phyloP scores from a whole-genome alignment of 148 eudicot species.

The Rhododendron ovatum region DNA sequence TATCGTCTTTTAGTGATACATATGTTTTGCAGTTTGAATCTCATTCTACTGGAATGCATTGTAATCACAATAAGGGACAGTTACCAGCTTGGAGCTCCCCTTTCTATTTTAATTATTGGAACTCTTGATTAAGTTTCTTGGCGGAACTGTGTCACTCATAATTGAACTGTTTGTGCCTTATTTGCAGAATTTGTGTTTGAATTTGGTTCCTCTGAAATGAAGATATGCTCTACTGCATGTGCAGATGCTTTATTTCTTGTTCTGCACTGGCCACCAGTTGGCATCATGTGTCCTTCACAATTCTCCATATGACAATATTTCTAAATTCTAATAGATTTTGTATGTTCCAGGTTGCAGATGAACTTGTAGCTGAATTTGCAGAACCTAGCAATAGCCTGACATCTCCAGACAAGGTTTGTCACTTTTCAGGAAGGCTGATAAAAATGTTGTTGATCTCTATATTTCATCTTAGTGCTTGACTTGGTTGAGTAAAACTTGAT shows the following conservation, averaged over 20 bases:
- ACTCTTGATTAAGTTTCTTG: not conserved
- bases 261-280: not conserved
- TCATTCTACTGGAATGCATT: not conserved
- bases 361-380: constrained; percentile 89
- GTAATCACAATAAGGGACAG: not conserved
- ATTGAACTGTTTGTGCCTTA: not conserved
- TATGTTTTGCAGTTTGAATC: not conserved
- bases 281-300: not conserved
- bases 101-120: not conserved
- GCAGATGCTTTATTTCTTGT: not conserved
- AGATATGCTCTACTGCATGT: not conserved
- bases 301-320: too few relatives aligned
- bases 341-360: constrained; percentile 83
- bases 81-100: not conserved
- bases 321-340: constrained; percentile 6
- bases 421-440: constrained; percentile 1
- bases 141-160: not conserved
- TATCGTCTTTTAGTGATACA: not conserved
- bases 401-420: constrained; percentile 56
- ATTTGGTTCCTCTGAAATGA: not conserved
- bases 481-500: not conserved
- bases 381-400: constrained; percentile 49
- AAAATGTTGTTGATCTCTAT: not conserved
- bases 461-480: not conserved
- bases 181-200: not conserved